phyloP scores from a whole-genome alignment of 2,329 filamentous ascomycete species.

The Fusarium domesticum region DNA sequence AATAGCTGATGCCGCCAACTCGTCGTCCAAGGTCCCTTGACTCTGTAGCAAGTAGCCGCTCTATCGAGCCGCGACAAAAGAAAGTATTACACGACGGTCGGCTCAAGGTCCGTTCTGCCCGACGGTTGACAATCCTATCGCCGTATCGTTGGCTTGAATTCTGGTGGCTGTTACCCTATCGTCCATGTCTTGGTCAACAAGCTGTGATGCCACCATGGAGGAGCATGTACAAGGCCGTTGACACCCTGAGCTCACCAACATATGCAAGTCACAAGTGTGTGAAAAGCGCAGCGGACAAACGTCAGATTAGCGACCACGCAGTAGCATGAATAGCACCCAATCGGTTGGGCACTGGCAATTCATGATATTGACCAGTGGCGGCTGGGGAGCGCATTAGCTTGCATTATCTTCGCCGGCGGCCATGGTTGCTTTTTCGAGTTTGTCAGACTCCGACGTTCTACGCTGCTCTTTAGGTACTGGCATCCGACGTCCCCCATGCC shows the following conservation, averaged over 20 bases:
- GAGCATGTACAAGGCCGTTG: conserved; percentile 18
- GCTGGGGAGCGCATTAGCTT: conserved; percentile 20
- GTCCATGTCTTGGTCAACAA: background rate
- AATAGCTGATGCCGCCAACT: no score
- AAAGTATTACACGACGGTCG: no score
- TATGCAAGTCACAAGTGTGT: conserved; percentile 24
- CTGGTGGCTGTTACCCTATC: no score
- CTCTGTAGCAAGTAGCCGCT: no score
- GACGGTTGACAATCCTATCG: no score
- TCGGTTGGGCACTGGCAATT: conserved; percentile 25
- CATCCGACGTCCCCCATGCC: no score
- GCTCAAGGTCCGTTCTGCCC: no score
- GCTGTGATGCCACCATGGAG: conserved; percentile 5
- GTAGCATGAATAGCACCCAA: conserved; percentile 23
- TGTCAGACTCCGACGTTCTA: conserved; percentile 9
- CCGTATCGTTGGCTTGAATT: no score
- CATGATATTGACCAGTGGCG: conserved; percentile 20
- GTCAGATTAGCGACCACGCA: conserved; percentile 28
- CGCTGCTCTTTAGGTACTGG: no score
- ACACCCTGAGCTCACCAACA: conserved; percentile 14
- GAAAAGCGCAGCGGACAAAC: conserved; percentile 17
- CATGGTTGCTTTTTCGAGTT: conserved; percentile 22
- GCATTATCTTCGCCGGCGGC: conserved; percentile 14
- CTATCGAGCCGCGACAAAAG: no score
- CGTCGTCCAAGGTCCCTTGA: no score